Base-by-base conservation (phyloP, 306 rosid genomes). In the Pyrus communis region DNA sequence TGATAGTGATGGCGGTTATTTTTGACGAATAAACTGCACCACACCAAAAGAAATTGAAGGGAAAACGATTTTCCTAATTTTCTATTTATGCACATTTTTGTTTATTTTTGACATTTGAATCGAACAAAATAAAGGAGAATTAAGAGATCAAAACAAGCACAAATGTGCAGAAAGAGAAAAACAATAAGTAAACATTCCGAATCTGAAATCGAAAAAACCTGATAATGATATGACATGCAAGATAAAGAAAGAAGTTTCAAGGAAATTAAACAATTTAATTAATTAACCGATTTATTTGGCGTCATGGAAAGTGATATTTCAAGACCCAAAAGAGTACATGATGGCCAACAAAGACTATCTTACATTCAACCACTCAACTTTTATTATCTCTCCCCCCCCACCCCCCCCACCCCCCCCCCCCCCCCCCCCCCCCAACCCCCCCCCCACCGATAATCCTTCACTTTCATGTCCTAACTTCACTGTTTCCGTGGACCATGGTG, bases 391-490 rank as follows among this genome's bases (percentile, higher is more conserved):
- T 25, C 27, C n/a, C 13, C 12, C 11, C 22, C 18, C 22, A 17
- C 2, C 18, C 12, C 15, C 12, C 3, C 30, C 30, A 2, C 30
- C 30, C 30, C 23, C 12, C 11, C 30, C 23, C 12, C 11, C 30
- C 23, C 12, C 11, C 31, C 23, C 13, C 6, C 31, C 23, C 13
- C 12, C 31, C n/a, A n/a, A n/a, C 23, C 13, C 12, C 6, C 8
- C 13, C 6, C 43, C 19, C 23, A 18, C 5, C 19, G 43, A 64
- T 31, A 42, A 18, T 4, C 25, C 22, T 64, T 64, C 43, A 10
- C 31, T 19, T 62, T 76, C 84, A 75, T 71, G 79, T 66, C 81
- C 86, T 71, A 88, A 85, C 71, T 88, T 85, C 77, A 81, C 79
- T 84, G 91, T 87, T 51, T 59, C 65, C 17, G 11, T 58, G 52